phyloP scores from a whole-genome alignment of 805 yeast genomes.

The Henningerozyma blattae region DNA sequence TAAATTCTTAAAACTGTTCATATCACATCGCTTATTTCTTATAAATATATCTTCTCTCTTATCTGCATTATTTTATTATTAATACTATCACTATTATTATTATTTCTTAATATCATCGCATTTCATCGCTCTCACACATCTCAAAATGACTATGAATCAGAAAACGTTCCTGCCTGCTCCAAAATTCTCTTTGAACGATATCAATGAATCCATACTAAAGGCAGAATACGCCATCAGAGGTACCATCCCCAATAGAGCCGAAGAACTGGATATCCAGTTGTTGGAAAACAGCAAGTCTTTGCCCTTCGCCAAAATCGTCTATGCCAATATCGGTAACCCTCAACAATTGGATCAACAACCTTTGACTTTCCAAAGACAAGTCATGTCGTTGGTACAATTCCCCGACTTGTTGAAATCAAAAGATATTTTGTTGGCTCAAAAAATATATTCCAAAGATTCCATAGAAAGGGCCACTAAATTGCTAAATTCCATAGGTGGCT shows the following conservation, averaged over 20 bases:
- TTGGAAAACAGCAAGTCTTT: constrained; percentile 42
- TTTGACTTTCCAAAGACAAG: constrained; percentile 85
- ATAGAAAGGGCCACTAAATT: constrained; percentile 54
- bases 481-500: constrained; percentile 47
- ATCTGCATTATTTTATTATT: too few relatives aligned
- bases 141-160: neutral
- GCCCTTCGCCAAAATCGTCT: constrained; percentile 68
- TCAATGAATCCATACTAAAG: constrained; percentile 60
- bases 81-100: too few relatives aligned
- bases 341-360: constrained; percentile 94
- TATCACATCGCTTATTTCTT: too few relatives aligned
- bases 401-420: constrained; percentile 45
- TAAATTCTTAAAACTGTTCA: too few relatives aligned
- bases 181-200: constrained; percentile 33
- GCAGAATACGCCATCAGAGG: constrained; percentile 98
- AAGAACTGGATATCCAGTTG: constrained; percentile 55
- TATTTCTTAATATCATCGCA: too few relatives aligned
- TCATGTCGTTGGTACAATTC: constrained; percentile 72
- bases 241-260: constrained; percentile 83
- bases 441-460: constrained; percentile 38
- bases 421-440: neutral
- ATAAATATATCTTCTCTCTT: too few relatives aligned
- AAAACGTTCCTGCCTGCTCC: constrained; percentile 18
- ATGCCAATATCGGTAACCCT: constrained; percentile 94
- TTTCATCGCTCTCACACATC: neutral